These are phyloP conservation scores for Kokia cookei DNA, from an alignment of 441 rosid species.

Conservation along the genomic window DNA sequence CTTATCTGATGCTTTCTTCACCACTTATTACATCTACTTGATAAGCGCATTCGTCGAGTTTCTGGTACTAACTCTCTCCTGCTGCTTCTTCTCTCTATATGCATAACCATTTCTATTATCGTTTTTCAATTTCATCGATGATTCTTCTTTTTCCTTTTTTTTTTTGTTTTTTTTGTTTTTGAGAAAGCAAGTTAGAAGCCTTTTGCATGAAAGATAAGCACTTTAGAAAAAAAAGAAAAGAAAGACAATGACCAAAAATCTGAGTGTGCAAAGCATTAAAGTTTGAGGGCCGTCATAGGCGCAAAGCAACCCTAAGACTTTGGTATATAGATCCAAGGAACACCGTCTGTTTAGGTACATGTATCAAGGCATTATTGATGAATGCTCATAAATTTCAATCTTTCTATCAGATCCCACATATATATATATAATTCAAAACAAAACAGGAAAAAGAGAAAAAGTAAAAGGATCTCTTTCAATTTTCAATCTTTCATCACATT, in stretches of 20 bases:
- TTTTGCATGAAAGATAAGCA: background rate
- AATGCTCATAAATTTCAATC: background rate
- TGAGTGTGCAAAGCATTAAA: background rate
- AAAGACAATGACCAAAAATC: background rate
- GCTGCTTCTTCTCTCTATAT: too few species aligned
- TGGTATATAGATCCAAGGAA: background rate
- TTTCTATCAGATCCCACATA: background rate
- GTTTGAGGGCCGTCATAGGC: background rate
- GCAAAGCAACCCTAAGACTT: background rate
- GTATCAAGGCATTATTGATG: background rate
- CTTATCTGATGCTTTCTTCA: slow-evolving; percentile 81
- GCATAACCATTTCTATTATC: too few species aligned
- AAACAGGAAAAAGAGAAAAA: background rate
- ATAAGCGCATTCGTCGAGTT: slow-evolving; percentile 69
- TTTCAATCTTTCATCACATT: background rate
- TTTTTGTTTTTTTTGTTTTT: background rate
- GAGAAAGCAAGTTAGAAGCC: background rate
- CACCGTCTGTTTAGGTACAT: slow-evolving; percentile 1
- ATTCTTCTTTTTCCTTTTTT: background rate
- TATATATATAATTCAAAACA: too few species aligned
- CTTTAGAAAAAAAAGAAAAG: background rate
- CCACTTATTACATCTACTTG: slow-evolving; percentile 67
- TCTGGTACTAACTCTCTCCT: slow-evolving; percentile 41
- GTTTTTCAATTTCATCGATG: too few species aligned
- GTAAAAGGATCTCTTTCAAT: too few species aligned